A percentile compares a stretch with the other conserved stretches of the same genome.
These are phyloP conservation scores for Dittrichia graveolens DNA, from an alignment of 129 eudicot genomes.

Conservation along the genomic window DNA sequence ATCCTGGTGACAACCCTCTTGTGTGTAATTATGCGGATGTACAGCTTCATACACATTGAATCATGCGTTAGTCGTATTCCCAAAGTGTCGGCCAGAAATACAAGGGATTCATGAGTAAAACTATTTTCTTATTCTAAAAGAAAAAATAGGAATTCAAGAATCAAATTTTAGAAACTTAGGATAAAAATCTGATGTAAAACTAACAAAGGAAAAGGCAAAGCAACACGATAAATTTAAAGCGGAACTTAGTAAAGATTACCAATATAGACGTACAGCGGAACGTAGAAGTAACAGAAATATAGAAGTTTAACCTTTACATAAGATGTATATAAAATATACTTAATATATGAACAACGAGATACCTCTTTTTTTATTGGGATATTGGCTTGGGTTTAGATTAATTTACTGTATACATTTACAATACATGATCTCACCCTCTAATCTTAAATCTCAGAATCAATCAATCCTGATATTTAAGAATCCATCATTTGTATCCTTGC, in stretches of 20 bases:
- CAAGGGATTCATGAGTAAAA: neutral
- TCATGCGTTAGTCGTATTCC: conserved; percentile 11
- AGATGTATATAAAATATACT: neutral
- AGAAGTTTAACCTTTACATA: neutral
- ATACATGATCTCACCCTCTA: conserved; percentile 7
- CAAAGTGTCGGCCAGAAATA: conserved; percentile 2
- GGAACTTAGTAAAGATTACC: neutral
- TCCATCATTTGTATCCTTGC: neutral
- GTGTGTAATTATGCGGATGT: neutral
- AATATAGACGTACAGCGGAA: neutral
- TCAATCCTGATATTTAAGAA: neutral
- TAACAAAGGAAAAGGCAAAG: neutral
- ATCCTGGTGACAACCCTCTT: neutral
- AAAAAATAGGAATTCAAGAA: neutral
- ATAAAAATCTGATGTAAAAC: neutral
- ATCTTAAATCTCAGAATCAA: neutral
- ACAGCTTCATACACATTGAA: neutral
- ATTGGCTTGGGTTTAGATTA: neutral
- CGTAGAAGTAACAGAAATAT: neutral
- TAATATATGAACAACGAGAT: neutral
- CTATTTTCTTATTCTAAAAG: neutral
- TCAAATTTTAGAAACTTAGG: neutral
- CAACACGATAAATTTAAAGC: neutral
- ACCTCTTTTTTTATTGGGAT: neutral
- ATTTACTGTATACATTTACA: neutral